These are phyloP conservation scores for Pyrus betulifolia DNA, from an alignment of 306 rosid species.

Conservation along the genomic window DNA sequence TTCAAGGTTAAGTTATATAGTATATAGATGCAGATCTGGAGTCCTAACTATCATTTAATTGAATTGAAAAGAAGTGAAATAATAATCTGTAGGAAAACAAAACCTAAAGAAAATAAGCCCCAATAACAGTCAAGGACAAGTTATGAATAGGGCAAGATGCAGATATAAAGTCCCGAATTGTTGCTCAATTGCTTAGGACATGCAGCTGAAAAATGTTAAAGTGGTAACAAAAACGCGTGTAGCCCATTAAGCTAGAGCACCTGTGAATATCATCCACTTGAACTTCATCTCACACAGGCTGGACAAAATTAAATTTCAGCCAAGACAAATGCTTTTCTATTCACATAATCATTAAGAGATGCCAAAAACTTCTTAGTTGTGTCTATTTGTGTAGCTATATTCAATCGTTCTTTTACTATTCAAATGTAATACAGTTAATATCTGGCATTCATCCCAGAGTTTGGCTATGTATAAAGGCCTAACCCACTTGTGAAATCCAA, in stretches of 20 bases:
- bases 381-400: background rate
- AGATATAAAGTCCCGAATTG: background rate
- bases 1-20: background rate
- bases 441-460: background rate
- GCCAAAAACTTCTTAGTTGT: background rate
- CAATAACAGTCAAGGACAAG: background rate
- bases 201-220: background rate
- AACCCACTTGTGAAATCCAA: background rate
- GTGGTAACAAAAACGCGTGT: background rate
- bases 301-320: background rate
- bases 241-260: background rate
- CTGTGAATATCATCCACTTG: background rate
- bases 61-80: background rate
- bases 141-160: background rate
- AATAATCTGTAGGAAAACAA: no score
- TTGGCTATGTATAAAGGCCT: background rate
- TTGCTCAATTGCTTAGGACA: background rate
- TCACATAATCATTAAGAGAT: background rate
- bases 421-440: background rate
- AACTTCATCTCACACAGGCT: background rate
- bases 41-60: background rate
- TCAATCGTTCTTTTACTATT: background rate
- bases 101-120: background rate
- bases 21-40: background rate
- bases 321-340: background rate